Conservation (phyloP, 805 yeast genomes). For the Wickerhamiella musiphila region DNA sequence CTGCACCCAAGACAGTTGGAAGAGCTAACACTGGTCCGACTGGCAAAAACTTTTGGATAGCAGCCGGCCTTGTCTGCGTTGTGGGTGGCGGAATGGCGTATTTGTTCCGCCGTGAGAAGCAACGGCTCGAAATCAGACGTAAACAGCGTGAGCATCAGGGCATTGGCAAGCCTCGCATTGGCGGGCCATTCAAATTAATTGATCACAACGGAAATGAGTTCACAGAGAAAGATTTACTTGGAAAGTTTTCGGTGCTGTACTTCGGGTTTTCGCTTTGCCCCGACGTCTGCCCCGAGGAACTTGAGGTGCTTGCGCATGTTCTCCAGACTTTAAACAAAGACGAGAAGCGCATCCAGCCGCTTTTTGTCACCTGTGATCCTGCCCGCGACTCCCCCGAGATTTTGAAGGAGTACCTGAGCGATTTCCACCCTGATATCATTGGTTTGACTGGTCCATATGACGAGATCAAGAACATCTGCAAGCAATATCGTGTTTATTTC, state of each 20-base stretch:
- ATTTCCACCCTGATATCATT: constrained; percentile 76
- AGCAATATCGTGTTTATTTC: constrained; percentile 82
- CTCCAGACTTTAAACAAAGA: constrained; percentile 38
- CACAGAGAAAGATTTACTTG: constrained; percentile 59
- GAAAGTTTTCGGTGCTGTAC: constrained; percentile 70
- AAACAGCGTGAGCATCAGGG: constrained; percentile 78
- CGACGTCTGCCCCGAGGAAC: constrained; percentile 95
- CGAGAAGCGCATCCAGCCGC: constrained; percentile 41
- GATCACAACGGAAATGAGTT: constrained; percentile 59
- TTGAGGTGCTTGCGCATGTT: constrained; percentile 75
- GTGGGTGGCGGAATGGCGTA: constrained; percentile 59
- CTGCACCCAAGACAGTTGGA: constrained; percentile 27
- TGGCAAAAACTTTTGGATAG: constrained; percentile 47
- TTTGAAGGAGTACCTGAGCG: constrained; percentile 61
- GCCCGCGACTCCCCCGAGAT: constrained; percentile 84
- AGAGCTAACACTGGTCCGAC: constrained; percentile 24
- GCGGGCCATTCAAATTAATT: constrained; percentile 66
- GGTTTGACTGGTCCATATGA: constrained; percentile 90
- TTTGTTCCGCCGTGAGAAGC: constrained; percentile 61
- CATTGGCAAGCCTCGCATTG: constrained; percentile 80
- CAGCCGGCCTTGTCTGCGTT: constrained; percentile 44
- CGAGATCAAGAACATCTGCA: constrained; percentile 68
- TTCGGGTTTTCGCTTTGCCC: constrained; percentile 98
- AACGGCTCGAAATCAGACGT: constrained; percentile 50
- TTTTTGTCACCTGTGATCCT: constrained; percentile 94